Evolutionary conservation across 1,284 basidiomycete genomes (phyloP).

Genomic region (Cronartium ribicola): DNA sequence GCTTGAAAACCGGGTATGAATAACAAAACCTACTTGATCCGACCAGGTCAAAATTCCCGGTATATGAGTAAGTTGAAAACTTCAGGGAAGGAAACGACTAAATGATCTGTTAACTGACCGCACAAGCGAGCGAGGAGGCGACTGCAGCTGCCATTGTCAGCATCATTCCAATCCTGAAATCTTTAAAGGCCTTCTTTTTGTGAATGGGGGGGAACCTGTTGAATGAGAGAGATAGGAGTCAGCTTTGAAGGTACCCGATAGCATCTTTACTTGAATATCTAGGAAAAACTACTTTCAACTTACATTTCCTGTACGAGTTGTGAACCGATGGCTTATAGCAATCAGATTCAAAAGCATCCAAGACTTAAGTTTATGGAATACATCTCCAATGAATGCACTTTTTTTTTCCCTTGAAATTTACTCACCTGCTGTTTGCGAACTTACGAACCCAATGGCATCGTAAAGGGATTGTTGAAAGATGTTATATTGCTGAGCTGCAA

Average conservation of each 20-base stretch:
- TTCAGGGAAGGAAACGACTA: neutral
- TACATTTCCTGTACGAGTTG: constrained; percentile 19
- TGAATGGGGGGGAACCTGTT: neutral
- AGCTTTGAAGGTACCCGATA: neutral
- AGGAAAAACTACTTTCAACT: neutral
- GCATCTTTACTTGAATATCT: neutral
- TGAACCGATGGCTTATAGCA: constrained; percentile 15
- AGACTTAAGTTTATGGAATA: too few species aligned
- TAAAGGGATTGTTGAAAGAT: neutral
- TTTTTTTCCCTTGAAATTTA: too few species aligned
- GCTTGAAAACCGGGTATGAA: constrained; percentile 9
- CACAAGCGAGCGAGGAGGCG: neutral
- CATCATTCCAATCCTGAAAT: neutral
- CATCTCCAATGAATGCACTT: too few species aligned
- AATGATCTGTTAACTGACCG: neutral
- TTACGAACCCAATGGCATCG: neutral
- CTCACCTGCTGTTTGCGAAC: neutral
- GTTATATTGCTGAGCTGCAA: neutral
- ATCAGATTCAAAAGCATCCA: too few species aligned
- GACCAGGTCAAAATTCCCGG: too few species aligned
- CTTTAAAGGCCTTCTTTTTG: neutral
- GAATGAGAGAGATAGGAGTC: neutral
- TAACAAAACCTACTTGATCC: constrained; percentile 13
- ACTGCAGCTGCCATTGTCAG: neutral
- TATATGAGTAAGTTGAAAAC: neutral